These are phyloP conservation scores for Talaromyces ruber DNA, from an alignment of 495 filamentous ascomycete species.

Conservation along the genomic window DNA sequence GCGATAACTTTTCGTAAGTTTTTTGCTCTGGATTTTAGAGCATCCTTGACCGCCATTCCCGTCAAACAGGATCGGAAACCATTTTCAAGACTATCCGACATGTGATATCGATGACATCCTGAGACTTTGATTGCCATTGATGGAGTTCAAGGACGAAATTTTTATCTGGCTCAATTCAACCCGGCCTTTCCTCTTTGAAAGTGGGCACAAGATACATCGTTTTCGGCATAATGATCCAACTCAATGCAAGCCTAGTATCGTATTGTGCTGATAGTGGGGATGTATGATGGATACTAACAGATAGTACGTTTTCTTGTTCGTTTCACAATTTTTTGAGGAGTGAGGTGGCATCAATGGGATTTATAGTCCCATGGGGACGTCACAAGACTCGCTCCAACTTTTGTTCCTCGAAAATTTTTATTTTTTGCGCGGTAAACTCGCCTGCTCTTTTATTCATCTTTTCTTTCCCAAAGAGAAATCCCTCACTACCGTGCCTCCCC, in stretches of 20 bases:
- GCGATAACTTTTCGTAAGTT: not conserved
- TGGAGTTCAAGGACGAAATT: not conserved
- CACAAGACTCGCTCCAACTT: conserved; percentile 5
- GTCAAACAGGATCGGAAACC: not conserved
- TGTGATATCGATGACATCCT: conserved; percentile 3
- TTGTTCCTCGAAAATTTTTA: not conserved
- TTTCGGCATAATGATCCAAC: not conserved
- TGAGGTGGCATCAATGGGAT: not conserved
- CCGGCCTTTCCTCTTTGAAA: not conserved
- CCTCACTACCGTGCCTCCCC: not conserved
- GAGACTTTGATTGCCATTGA: not conserved
- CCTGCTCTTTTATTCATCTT: not conserved
- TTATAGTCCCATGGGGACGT: conserved; percentile 8
- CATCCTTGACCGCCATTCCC: conserved; percentile 4
- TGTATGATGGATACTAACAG: not conserved
- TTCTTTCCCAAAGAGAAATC: not conserved
- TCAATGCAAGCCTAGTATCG: conserved; percentile 3
- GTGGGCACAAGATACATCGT: not conserved
- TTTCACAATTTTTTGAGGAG: not conserved
- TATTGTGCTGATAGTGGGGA: not conserved
- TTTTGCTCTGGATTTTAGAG: not conserved
- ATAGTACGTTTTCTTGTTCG: not conserved
- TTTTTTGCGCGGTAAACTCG: conserved; percentile 7
- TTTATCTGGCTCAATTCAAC: not conserved
- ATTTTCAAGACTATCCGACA: not conserved